A percentile compares a stretch with the other conserved stretches of the same genome.
phyloP scores from a whole-genome alignment of 768 basidiomycete species.

The Kwoniella sp. region DNA sequence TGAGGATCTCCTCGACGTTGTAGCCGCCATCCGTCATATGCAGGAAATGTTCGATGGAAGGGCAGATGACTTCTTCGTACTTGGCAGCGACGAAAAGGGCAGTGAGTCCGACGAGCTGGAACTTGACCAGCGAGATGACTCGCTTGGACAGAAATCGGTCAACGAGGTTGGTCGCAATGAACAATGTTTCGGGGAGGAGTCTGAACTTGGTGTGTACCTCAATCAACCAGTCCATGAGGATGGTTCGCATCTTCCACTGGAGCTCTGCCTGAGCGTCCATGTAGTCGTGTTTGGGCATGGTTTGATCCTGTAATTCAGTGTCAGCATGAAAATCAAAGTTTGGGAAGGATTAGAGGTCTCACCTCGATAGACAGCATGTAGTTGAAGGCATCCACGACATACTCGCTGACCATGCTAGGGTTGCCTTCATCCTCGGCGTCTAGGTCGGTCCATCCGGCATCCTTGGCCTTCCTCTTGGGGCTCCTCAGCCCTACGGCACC shows the following conservation, averaged over 20 bases:
- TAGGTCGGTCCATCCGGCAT: slow-evolving; percentile 74
- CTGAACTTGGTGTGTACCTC: slow-evolving; percentile 84
- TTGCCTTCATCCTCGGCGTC: slow-evolving; percentile 89
- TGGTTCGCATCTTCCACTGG: slow-evolving; percentile 81
- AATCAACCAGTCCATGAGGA: slow-evolving; percentile 89
- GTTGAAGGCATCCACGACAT: slow-evolving; percentile 86
- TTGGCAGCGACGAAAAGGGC: slow-evolving; percentile 85
- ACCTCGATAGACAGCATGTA: slow-evolving; percentile 87
- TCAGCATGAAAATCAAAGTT: slow-evolving; percentile 8
- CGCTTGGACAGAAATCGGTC: slow-evolving; percentile 66
- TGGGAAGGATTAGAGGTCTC: slow-evolving; percentile 34
- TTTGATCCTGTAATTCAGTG: slow-evolving; percentile 56
- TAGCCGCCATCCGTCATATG: slow-evolving; percentile 74
- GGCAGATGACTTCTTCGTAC: slow-evolving; percentile 87
- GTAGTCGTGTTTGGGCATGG: slow-evolving; percentile 78
- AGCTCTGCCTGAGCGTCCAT: slow-evolving; percentile 77
- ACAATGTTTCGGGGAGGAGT: slow-evolving; percentile 83
- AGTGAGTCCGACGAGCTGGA: slow-evolving; percentile 85
- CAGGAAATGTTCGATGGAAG: slow-evolving; percentile 74
- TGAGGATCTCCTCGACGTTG: slow-evolving; percentile 72
- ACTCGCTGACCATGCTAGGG: slow-evolving; percentile 95
- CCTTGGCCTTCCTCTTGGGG: slow-evolving; percentile 52
- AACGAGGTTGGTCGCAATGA: slow-evolving; percentile 78
- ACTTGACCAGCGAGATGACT: slow-evolving; percentile 71
- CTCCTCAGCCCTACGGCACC: slow-evolving; percentile 15